A percentile compares a stretch with the other conserved stretches of the same genome.
phyloP scores from a whole-genome alignment of 2,329 filamentous ascomycete genomes.

The Penicillium sp. region DNA sequence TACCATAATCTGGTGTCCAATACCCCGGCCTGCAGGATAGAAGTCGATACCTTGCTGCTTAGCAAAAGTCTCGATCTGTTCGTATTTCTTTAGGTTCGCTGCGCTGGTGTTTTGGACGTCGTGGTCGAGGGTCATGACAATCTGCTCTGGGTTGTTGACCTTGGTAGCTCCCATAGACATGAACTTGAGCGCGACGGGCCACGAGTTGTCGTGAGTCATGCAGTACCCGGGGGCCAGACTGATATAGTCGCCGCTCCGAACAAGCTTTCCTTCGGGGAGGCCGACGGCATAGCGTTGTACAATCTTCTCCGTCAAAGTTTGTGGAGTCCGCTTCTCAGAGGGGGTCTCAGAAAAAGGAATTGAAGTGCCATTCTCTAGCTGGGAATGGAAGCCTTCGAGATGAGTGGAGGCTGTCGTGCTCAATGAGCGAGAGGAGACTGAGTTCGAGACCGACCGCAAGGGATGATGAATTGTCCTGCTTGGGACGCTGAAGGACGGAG shows the following conservation, averaged over 20 bases:
- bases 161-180: slow-evolving; percentile 76
- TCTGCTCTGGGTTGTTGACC: slow-evolving; percentile 67
- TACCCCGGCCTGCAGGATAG: slow-evolving; percentile 73
- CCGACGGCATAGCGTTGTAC: slow-evolving; percentile 79
- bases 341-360: neutral
- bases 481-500: neutral
- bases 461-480: slow-evolving; percentile 1
- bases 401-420: neutral
- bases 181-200: slow-evolving; percentile 74
- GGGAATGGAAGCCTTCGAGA: neutral
- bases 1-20: slow-evolving; percentile 76
- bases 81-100: slow-evolving; percentile 78
- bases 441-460: neutral
- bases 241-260: slow-evolving; percentile 80
- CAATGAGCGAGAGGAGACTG: neutral
- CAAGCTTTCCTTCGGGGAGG: slow-evolving; percentile 69
- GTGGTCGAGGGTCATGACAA: slow-evolving; percentile 83
- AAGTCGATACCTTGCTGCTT: slow-evolving; percentile 72
- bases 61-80: slow-evolving; percentile 78
- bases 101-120: slow-evolving; percentile 82
- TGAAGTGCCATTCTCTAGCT: neutral
- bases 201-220: slow-evolving; percentile 87
- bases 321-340: slow-evolving; percentile 45
- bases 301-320: slow-evolving; percentile 91
- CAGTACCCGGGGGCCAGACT: slow-evolving; percentile 67